Conservation (phyloP, 257 asterid genomes). For the Paraleonurus japonicus region DNA sequence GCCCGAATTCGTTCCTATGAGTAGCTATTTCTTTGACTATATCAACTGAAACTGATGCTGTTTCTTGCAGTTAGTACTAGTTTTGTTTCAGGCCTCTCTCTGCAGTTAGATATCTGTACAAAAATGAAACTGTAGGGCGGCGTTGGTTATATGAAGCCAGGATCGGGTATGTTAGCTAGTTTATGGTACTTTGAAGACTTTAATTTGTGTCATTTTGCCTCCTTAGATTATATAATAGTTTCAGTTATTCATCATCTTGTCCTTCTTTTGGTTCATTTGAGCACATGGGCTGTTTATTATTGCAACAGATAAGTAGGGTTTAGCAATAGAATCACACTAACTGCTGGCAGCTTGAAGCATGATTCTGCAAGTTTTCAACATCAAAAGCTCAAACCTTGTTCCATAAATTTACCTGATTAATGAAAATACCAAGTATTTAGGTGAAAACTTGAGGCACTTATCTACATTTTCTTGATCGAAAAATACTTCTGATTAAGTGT, state of each 20-base stretch:
- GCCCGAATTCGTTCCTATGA: slow-evolving; percentile 55
- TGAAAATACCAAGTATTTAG: too few relatives aligned
- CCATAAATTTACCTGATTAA: too few relatives aligned
- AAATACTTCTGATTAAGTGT: too few relatives aligned
- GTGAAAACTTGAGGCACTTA: too few relatives aligned
- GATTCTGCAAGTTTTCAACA: too few relatives aligned
- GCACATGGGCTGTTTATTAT: background rate
- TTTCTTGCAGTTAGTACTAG: slow-evolving; percentile 22
- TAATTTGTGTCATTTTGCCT: background rate
- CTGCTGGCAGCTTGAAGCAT: too few relatives aligned
- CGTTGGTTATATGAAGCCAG: background rate
- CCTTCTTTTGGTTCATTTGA: background rate
- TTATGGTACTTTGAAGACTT: slow-evolving; percentile 1
- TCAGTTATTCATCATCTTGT: background rate
- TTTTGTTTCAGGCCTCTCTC: background rate
- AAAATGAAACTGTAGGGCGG: slow-evolving; percentile 13
- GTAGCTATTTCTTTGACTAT: slow-evolving; percentile 46
- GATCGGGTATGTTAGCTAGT: background rate
- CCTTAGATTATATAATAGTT: slow-evolving; percentile 11
- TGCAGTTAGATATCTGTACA: slow-evolving; percentile 27
- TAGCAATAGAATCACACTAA: too few relatives aligned
- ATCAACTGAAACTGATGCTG: slow-evolving; percentile 39
- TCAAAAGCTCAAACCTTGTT: too few relatives aligned
- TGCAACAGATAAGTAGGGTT: background rate
- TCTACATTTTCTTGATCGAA: too few relatives aligned